phyloP scores from a whole-genome alignment of 78 protist species.

The Monocercomonoides exilis region DNA sequence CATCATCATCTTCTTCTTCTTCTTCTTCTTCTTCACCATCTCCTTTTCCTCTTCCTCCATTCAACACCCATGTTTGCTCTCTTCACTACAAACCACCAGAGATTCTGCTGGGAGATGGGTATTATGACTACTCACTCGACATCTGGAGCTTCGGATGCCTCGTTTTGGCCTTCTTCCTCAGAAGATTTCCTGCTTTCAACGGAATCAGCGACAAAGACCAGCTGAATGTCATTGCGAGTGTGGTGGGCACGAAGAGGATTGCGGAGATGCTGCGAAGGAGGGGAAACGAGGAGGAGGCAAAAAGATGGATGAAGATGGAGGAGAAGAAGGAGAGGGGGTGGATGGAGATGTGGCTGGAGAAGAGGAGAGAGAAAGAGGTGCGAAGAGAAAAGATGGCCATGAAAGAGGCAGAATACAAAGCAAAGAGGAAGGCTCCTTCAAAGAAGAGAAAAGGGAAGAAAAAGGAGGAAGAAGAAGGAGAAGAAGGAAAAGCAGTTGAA shows the following conservation, averaged over 20 bases:
- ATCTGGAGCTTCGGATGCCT: conserved; percentile 97
- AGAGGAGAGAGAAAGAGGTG: too few relatives aligned
- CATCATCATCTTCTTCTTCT: too few relatives aligned
- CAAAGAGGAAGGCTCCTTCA: too few relatives aligned
- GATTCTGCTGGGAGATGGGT: conserved; percentile 79
- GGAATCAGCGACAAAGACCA: conserved; percentile 98
- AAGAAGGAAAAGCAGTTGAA: too few relatives aligned
- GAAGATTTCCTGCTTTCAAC: conserved; percentile 93
- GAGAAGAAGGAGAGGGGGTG: too few relatives aligned
- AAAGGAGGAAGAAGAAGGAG: too few relatives aligned
- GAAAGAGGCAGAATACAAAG: neutral
- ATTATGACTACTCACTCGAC: conserved; percentile 94
- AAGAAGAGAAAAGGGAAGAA: too few relatives aligned
- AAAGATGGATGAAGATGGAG: neutral
- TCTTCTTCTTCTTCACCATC: too few relatives aligned
- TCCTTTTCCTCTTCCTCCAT: too few relatives aligned
- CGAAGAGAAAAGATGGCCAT: neutral
- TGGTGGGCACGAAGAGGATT: conserved; percentile 91
- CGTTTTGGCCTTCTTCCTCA: conserved; percentile 95
- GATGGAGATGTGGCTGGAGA: too few relatives aligned
- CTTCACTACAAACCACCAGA: conserved; percentile 97
- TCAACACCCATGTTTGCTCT: conserved; percentile 96
- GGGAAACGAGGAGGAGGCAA: neutral
- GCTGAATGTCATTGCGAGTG: conserved; percentile 88
- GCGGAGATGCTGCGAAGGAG: neutral